Evolutionary conservation across 108 stramenopile genomes (phyloP), one percentile per base, ranked within the genome.

Genomic region (Skeletonema tropicum): DNA sequence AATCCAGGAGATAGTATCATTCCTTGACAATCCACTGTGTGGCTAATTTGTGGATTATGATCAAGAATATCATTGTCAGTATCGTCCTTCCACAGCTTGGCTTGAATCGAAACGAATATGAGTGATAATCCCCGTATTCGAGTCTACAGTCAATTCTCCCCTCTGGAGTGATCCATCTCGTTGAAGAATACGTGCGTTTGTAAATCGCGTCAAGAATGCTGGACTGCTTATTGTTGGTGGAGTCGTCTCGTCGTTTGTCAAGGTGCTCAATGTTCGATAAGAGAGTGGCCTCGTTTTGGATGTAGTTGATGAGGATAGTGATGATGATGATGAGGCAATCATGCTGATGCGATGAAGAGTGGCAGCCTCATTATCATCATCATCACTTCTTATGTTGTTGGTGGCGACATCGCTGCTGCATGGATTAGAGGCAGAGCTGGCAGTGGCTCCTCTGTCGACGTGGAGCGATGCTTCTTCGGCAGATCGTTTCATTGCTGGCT

Each of bases 1-100:
- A 77, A 85, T 6, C 88, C 88, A 10, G 85, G 83, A 2, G 83
- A 83, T 17, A 88, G 64, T 10, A 86, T 72, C 3, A 19, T 26
- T 14, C 76, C 80, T 25, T 17, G 32, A 69, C 88, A 88, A 59
- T 88, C 85, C 14, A 87, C 26, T 36, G 60, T 55, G 8, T 39
- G 48, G 29, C 60, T 25, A 35, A 41, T 35, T n/a, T 10, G n/a
- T 55, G 35, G 12, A 30, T 55, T 25, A 19, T 62, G 35, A 26
- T 21, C 31, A 65, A 25, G 0, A 29, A 29, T 29, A 13, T 39
- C 60, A 29, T 19, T 25, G 21, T 31, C 36, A 19, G 39, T 66
- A 19, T 70, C 23, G 32, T 14, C 49, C 15, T 29, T 29, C 32
- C 19, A 5, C 25, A 14, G 39, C 13, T 66, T 52, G 17, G 21